Evolutionary conservation across 306 rosid species (phyloP), one percentile per base, ranked within the genome.

Genomic region (Vicia sativa): DNA sequence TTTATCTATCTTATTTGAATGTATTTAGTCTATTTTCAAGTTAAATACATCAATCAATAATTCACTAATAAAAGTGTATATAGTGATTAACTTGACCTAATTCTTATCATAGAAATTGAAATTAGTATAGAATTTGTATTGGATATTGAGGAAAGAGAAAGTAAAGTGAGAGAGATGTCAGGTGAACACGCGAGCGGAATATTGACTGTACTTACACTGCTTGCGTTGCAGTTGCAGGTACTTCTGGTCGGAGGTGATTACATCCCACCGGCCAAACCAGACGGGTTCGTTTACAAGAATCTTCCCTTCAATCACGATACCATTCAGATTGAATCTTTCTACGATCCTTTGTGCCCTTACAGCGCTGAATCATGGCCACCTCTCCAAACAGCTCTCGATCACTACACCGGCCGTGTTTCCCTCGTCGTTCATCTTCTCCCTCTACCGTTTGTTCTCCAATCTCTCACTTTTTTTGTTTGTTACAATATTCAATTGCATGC

Each of bases 291-390:
- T 10, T 93, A 86, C 73, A 54, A 65, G 45, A 62, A 76, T 31
- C 83, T 5, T 38, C n/a, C 14, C 14, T 66, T 65, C 41, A 8
- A 74, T 72, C 57, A 48, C 52, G 87, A 88, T 12, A 53, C 91
- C 10, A 70, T 93, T 41, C 38, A 67, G 34, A 83, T 93, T 76
- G 99, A 93, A 72, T 96, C 97, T 9, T 93, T 85, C 54, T 86
- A 59, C 43, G 97, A 93, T 60, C 99, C 97, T 0, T 62, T 93
- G 16, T 93, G 99, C 64, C 95, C 97, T 1, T 95, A 93, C 35
- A 90, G 97, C 70, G 71, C 95, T 38, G 97, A 88, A 66, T 78
- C 92, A 0, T 93, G 99, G 99, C 92, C 97, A 0, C 74, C 89
- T 7, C 96, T 93, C 76, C 88, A 90, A 41, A 67, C 78, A 46